Percentiles rank a stretch among this genome's conserved stretches.
Evolutionary conservation across 148 eudicot species (phyloP).

Genomic region (Silene conica): DNA sequence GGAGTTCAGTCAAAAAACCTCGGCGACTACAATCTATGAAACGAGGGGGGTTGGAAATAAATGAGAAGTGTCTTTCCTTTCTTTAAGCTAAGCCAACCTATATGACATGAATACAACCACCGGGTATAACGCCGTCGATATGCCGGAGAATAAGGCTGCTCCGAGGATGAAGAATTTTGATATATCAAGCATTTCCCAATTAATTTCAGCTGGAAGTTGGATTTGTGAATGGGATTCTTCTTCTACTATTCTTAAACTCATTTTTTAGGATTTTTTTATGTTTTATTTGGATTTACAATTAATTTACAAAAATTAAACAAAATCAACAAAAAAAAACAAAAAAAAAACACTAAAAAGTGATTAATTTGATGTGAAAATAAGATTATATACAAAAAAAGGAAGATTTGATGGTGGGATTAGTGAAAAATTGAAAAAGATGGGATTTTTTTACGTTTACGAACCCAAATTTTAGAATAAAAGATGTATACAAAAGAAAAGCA

Average conservation of each 20-base stretch:
- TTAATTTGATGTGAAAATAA: background rate
- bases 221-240: slow-evolving; percentile 57
- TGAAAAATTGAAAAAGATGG: background rate
- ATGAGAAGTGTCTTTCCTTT: too few species aligned
- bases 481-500: slow-evolving; percentile 37
- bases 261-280: slow-evolving; percentile 24
- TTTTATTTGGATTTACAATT: background rate
- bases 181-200: too few species aligned
- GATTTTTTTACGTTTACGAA: slow-evolving; percentile 55
- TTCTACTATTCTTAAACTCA: slow-evolving; percentile 75
- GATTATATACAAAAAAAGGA: background rate
- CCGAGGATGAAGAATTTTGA: too few species aligned
- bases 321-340: background rate
- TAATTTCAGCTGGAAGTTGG: too few species aligned
- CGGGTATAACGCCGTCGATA: too few species aligned
- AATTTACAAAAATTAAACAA: slow-evolving; percentile 2
- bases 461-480: slow-evolving; percentile 45
- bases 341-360: background rate
- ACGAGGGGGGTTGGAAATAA: too few species aligned
- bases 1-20: too few species aligned
- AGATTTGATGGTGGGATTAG: background rate
- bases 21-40: too few species aligned
- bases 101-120: too few species aligned
- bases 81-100: too few species aligned
- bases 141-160: too few species aligned